These are phyloP conservation scores for Mortierella antarctica DNA, from an alignment of 192 early-diverging fungal genomes.

Conservation along the genomic window DNA sequence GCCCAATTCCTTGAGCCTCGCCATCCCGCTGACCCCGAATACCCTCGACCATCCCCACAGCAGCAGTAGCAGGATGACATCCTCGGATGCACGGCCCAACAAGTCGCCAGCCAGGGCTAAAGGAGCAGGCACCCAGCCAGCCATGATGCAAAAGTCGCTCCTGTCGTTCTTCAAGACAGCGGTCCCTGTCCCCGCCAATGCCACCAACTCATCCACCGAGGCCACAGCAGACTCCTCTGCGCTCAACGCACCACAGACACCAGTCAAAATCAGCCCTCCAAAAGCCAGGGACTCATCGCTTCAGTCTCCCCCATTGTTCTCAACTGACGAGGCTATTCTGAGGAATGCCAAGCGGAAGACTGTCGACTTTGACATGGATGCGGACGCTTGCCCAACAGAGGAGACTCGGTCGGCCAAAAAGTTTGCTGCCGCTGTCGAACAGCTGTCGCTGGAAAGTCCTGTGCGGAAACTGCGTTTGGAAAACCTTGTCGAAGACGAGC, in stretches of 20 bases:
- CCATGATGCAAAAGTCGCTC: slow-evolving; percentile 46
- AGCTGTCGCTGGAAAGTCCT: slow-evolving; percentile 25
- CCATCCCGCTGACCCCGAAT: not conserved
- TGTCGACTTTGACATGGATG: slow-evolving; percentile 15
- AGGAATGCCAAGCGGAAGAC: slow-evolving; percentile 33
- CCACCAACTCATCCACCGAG: not conserved
- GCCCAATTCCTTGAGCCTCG: not conserved
- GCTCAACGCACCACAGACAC: not conserved
- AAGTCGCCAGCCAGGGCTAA: slow-evolving; percentile 27
- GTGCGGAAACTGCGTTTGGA: slow-evolving; percentile 15
- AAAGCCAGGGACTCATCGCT: not conserved
- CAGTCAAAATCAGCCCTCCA: slow-evolving; percentile 1
- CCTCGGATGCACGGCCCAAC: slow-evolving; percentile 18
- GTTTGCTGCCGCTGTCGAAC: slow-evolving; percentile 48
- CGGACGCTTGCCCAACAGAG: not conserved
- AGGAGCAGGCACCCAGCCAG: slow-evolving; percentile 8
- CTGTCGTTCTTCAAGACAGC: slow-evolving; percentile 42
- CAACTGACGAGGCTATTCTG: slow-evolving; percentile 25
- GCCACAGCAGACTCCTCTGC: not conserved
- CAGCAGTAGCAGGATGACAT: slow-evolving; percentile 2
- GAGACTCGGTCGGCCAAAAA: slow-evolving; percentile 33
- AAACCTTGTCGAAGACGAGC: slow-evolving; percentile 11
- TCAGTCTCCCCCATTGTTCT: slow-evolving; percentile 20
- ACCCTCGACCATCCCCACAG: too few relatives aligned
- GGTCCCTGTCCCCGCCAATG: not conserved